Evolutionary conservation across 2,329 filamentous ascomycete genomes (phyloP).

Genomic region (Raffaelea ambrosiae): DNA sequence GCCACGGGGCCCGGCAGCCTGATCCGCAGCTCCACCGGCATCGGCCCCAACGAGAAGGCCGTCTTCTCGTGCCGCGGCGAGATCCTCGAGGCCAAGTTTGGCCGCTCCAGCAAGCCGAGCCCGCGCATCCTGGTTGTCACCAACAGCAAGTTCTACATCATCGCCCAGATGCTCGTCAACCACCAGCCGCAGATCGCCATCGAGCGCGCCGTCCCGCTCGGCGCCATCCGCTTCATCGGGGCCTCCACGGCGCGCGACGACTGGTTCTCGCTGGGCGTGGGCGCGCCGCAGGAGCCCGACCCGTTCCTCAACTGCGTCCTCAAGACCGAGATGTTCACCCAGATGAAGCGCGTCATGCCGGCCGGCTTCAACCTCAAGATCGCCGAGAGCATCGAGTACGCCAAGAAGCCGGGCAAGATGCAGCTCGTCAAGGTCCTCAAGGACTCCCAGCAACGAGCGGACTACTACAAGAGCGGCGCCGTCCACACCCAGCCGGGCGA

Average conservation of each 20-base stretch:
- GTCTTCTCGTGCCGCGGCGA: constrained; percentile 91
- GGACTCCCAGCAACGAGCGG: constrained; percentile 67
- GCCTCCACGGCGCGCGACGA: constrained; percentile 79
- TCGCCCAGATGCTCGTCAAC: constrained; percentile 76
- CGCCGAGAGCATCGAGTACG: constrained; percentile 80
- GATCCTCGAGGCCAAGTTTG: constrained; percentile 86
- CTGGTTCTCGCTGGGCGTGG: constrained; percentile 90
- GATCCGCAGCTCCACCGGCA: constrained; percentile 64
- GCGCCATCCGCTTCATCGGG: constrained; percentile 81
- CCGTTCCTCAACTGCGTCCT: constrained; percentile 89
- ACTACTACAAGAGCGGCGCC: constrained; percentile 88
- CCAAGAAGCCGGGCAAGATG: constrained; percentile 94
- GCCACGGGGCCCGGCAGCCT: constrained; percentile 70
- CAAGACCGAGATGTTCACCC: constrained; percentile 96
- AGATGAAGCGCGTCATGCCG: constrained; percentile 71
- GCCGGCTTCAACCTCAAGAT: constrained; percentile 78
- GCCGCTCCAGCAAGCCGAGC: constrained; percentile 87
- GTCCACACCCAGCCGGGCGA: constrained; percentile 84
- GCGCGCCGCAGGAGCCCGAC: constrained; percentile 85
- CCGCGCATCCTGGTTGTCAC: constrained; percentile 80
- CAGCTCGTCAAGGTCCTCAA: constrained; percentile 83
- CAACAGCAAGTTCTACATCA: constrained; percentile 77
- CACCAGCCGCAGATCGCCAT: constrained; percentile 71
- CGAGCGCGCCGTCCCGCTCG: constrained; percentile 74
- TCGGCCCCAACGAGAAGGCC: constrained; percentile 63